Evolutionary conservation across 176 grass and related monocot species (phyloP), one percentile per base, ranked within the genome.

Genomic region (Phragmites australis): DNA sequence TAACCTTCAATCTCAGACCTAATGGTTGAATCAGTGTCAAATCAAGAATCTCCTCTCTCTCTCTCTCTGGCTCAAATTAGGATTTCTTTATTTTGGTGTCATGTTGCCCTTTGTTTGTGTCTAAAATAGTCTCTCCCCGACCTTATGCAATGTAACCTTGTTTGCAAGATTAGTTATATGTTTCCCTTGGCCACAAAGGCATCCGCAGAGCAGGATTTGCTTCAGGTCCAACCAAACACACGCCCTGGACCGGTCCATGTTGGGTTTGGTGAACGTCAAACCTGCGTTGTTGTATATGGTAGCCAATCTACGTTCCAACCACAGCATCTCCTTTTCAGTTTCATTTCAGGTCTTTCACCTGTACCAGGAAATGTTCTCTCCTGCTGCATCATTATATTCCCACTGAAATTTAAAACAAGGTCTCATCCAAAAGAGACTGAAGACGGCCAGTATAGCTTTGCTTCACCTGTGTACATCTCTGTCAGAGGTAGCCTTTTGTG

Each of bases 191-290:
- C 4, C 32, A 22, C 72, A 85, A 89, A 85, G 82, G 39, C 64
- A 49, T 0, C 63, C 55, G 11, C 51, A 72, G 6, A 57, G 46
- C 54, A 23, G 34, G 46, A 52, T 77, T 89, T 81, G 87, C 87
- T 89, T 89, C 34, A 49, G 82, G 87, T 89, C 54, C 61, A 89
- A 89, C 76, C 86, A 89, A 85, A 75, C 87, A 46, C n/a, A 53
- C 26, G 18, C 78, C 31, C 43, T 1, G 1, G n/a, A 22, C 15
- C n/a, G n/a, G 23, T 10, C 56, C 55, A 69, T 79, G 67, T 72
- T 84, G 19, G 81, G 81, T 87, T 91, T 84, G 89, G 89, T 87
- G 89, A 84, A 75, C 64, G 31, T 58, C 75, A 77, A 80, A 80
- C 53, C 16, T 30, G 41, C 40, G 14, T 1, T n/a, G 18, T 44